Evolutionary conservation across 2,329 filamentous ascomycete genomes (phyloP).

Genomic region (Cryphonectria japonica): DNA sequence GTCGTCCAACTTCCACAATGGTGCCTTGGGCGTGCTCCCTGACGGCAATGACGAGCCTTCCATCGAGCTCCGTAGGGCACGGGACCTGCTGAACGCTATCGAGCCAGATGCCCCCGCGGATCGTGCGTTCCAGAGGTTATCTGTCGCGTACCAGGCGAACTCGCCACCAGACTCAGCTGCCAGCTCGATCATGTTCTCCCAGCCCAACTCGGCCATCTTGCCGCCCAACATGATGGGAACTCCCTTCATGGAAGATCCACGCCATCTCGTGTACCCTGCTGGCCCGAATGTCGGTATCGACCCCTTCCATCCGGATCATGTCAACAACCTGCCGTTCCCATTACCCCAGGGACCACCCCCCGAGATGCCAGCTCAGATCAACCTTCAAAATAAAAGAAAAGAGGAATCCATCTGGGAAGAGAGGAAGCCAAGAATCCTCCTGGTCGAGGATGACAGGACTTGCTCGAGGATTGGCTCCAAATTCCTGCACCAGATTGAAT

Average conservation of each 20-base stretch:
- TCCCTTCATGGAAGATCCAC: slow-evolving; percentile 56
- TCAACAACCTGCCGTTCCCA: slow-evolving; percentile 90
- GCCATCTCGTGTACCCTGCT: slow-evolving; percentile 83
- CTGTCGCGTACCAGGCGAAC: slow-evolving; percentile 52
- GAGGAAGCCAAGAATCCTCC: slow-evolving; percentile 76
- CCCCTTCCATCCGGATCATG: slow-evolving; percentile 91
- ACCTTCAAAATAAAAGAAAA: slow-evolving; percentile 40
- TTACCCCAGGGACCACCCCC: slow-evolving; percentile 67
- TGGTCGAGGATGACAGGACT: slow-evolving; percentile 82
- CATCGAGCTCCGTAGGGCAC: slow-evolving; percentile 58
- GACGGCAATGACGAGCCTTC: slow-evolving; percentile 53
- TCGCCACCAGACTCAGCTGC: slow-evolving; percentile 58
- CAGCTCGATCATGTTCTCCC: slow-evolving; percentile 58
- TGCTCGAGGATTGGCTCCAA: slow-evolving; percentile 71
- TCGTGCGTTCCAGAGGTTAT: slow-evolving; percentile 59
- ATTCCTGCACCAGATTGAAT: slow-evolving; percentile 68
- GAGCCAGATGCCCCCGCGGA: slow-evolving; percentile 57
- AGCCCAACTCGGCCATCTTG: slow-evolving; percentile 48
- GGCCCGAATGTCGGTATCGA: slow-evolving; percentile 91
- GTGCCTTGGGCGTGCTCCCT: slow-evolving; percentile 44
- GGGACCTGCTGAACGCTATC: slow-evolving; percentile 59
- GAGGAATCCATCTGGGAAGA: slow-evolving; percentile 59
- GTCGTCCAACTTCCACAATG: slow-evolving; percentile 47
- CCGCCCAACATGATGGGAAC: slow-evolving; percentile 51
- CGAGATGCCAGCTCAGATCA: slow-evolving; percentile 45